phyloP scores from a whole-genome alignment of 78 protist species.

The Dictyostelium firmibasis region DNA sequence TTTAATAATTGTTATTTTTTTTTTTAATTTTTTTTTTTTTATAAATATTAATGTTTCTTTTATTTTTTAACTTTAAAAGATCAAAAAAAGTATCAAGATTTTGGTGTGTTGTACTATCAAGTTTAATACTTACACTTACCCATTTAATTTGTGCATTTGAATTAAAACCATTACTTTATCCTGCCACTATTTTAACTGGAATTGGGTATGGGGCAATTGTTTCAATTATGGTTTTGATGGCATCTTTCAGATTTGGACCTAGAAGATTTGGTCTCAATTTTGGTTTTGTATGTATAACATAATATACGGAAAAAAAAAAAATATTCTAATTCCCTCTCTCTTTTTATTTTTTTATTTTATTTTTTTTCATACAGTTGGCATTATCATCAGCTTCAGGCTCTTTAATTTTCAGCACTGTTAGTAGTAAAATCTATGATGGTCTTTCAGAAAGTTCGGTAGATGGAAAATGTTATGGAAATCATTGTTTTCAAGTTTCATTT shows the following conservation, averaged over 20 bases:
- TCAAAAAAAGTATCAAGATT: conserved; percentile 41
- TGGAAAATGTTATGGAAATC: conserved; percentile 5
- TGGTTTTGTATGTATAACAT: conserved; percentile 46
- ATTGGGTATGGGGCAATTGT: conserved; percentile 67
- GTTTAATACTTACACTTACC: conserved; percentile 6
- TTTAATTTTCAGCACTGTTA: not conserved
- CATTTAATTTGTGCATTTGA: conserved; percentile 20
- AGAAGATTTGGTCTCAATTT: conserved; percentile 73
- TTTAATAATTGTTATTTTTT: not conserved
- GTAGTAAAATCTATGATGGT: conserved; percentile 26
- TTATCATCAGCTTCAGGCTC: conserved; percentile 39
- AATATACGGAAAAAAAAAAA: no score
- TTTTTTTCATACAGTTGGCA: not conserved
- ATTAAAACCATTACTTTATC: not conserved
- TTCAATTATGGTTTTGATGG: conserved; percentile 22
- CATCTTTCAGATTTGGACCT: conserved; percentile 46
- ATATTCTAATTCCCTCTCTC: no score
- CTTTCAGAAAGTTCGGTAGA: not conserved
- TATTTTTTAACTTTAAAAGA: no score
- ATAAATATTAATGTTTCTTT: no score
- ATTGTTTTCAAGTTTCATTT: not conserved
- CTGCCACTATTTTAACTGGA: conserved; percentile 20
- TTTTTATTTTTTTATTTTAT: no score
- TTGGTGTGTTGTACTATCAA: conserved; percentile 28
- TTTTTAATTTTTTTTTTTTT: not conserved